phyloP scores from a whole-genome alignment of 169 alveolate species.

The Cryptosporidium ryanae region DNA sequence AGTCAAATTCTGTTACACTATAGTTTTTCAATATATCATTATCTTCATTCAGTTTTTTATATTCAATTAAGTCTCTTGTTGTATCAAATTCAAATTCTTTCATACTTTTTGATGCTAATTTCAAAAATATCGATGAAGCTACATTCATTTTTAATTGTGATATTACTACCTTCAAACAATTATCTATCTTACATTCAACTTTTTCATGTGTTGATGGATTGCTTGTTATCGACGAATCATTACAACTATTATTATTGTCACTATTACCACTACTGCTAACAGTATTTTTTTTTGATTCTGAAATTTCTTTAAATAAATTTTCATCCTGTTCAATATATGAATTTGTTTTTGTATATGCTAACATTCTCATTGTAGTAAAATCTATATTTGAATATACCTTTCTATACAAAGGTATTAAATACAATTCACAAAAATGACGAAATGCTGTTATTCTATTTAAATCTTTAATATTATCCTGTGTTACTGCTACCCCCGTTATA shows the following conservation, averaged over 20 bases:
- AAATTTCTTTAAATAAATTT: neutral
- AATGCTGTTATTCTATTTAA: conserved; percentile 74
- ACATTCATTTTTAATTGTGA: conserved; percentile 60
- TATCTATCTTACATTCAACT: conserved; percentile 42
- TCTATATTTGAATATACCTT: conserved; percentile 25
- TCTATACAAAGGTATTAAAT: conserved; percentile 54
- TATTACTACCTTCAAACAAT: conserved; percentile 64
- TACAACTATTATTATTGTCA: neutral
- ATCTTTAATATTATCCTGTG: conserved; percentile 63
- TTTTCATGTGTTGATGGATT: conserved; percentile 55
- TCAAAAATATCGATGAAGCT: conserved; percentile 44
- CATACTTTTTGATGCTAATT: conserved; percentile 62
- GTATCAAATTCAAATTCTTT: conserved; percentile 50
- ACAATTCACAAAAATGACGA: conserved; percentile 69
- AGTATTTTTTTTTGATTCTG: neutral
- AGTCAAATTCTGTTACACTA: conserved; percentile 59
- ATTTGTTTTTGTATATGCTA: conserved; percentile 25
- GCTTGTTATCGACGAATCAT: neutral
- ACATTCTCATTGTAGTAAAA: conserved; percentile 46
- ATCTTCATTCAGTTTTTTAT: conserved; percentile 30
- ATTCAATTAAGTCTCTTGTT: conserved; percentile 49
- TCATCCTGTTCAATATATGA: conserved; percentile 17
- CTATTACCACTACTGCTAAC: neutral
- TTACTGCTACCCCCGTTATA: conserved; percentile 59
- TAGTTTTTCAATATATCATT: conserved; percentile 66